Percentiles rank a stretch among this genome's conserved stretches.
Evolutionary conservation across 2,329 filamentous ascomycete genomes (phyloP).

Genomic region (Aspergillus costaricaensis): DNA sequence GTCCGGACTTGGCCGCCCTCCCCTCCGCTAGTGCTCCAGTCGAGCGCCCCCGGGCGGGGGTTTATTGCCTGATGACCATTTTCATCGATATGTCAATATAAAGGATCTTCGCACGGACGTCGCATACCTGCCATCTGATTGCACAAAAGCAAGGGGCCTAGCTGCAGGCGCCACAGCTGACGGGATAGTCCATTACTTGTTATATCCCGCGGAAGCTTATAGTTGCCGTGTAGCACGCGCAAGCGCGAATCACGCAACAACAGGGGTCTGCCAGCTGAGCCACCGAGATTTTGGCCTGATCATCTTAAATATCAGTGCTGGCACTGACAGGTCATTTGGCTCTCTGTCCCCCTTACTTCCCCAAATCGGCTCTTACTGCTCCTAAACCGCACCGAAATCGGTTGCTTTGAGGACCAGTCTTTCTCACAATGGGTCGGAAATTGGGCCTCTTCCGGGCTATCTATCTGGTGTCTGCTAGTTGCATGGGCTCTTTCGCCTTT

Average conservation of each 20-base stretch:
- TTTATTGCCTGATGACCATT: neutral
- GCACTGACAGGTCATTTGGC: neutral
- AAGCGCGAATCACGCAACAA: constrained; percentile 7
- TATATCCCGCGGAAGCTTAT: neutral
- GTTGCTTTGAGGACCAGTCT: neutral
- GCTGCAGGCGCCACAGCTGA: neutral
- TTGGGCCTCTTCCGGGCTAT: constrained; percentile 39
- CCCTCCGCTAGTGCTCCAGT: neutral
- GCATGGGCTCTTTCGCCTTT: constrained; percentile 43
- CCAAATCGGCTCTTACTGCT: neutral
- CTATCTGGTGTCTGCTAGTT: constrained; percentile 40
- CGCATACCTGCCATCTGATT: constrained; percentile 4
- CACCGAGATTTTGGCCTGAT: neutral
- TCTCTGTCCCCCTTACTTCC: neutral
- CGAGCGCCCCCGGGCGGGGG: constrained; percentile 1
- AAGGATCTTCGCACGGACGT: neutral
- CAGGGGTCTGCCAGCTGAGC: neutral
- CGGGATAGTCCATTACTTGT: neutral
- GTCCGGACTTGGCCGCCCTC: neutral
- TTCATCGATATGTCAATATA: neutral
- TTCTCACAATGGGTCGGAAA: constrained; percentile 32
- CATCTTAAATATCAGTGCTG: neutral
- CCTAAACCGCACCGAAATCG: neutral
- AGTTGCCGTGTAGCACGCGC: constrained; percentile 2
- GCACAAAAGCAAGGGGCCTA: neutral